These are phyloP conservation scores for Melaleuca alternifolia DNA, from an alignment of 345 rosid genomes.

Conservation along the genomic window DNA sequence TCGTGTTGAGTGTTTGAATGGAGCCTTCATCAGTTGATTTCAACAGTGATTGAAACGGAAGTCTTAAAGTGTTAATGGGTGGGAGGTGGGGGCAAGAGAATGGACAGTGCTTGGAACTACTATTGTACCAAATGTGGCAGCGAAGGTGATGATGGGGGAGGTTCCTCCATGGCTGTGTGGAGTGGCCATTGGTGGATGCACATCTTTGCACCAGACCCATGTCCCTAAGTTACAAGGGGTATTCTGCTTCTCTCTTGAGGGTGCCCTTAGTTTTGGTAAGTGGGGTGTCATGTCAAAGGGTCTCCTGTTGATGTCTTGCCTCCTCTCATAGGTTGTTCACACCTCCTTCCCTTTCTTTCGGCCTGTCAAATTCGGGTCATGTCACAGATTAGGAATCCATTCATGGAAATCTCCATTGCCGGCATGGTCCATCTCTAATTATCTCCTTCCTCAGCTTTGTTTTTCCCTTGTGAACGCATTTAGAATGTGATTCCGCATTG, in stretches of 20 bases:
- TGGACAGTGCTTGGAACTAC: not conserved
- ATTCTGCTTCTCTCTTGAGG: not conserved
- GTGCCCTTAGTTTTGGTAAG: not conserved
- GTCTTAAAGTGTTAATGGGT: not conserved
- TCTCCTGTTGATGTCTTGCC: not conserved
- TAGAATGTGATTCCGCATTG: not conserved
- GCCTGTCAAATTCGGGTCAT: not conserved
- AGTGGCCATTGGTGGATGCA: conserved; percentile 1
- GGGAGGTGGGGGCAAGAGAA: not conserved
- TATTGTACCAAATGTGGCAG: not conserved
- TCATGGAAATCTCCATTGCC: not conserved
- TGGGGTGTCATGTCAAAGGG: not conserved
- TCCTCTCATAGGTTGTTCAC: not conserved
- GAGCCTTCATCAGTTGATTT: not conserved
- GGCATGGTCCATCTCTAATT: not conserved
- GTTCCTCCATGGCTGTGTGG: not conserved
- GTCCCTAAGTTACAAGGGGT: not conserved
- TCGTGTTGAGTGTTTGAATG: not conserved
- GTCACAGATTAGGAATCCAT: not conserved
- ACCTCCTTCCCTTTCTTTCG: not conserved
- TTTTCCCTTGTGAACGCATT: not conserved
- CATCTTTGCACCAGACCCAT: not conserved
- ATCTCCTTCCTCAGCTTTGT: not conserved
- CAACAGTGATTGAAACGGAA: not conserved
- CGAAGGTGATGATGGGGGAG: not conserved